Base-by-base conservation (phyloP, 225 moss, liverwort and hornwort species). In the Sphagnum tenellum region DNA sequence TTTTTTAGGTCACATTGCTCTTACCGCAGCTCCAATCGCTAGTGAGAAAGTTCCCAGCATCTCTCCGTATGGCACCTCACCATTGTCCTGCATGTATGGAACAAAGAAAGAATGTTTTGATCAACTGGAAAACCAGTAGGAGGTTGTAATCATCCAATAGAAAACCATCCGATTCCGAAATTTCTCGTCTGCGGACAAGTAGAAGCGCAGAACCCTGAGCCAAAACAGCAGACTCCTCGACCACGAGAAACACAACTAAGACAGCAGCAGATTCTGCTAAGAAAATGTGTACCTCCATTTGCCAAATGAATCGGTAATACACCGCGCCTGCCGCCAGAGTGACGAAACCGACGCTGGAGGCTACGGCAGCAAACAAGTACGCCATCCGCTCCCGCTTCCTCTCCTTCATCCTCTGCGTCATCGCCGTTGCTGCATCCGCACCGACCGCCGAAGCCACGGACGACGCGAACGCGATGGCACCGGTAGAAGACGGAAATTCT, bases 1-100 rank as follows among this genome's bases (percentile, higher is more conserved):
- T 29, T 2, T 52, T 29, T 29, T 29, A 29, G 29, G 29, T 29
- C 29, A 29, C 29, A 29, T 1, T 29, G 29, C 45, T 46, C 73
- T 58, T 82, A 89, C 89, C 67, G 92, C 89, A 50, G 92, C 92
- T 66, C 96, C 96, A 11, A 90, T 75, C 12, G 96, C 96, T 50
- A 96, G 83, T 3, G 84, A 60, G 65, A 96, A 92, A n/a, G 92
- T 96, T 68, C 92, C 95, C 6, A 86, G 58, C 14, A 96, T 85
- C 70, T 96, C 95, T 50, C 55, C 7, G 49, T 96, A 90, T 2
- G 95, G 95, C 56, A 96, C 79, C 69, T 81, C 77, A 12, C 72
- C 62, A 62, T 74, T 78, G 8, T 75, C 90, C 89, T 85, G 90
- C 45, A 48, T 50, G 1, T 29, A 29, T 29, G 29, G 1, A 29